Conservation (phyloP, 768 basidiomycete species). For the Hygrocybe coccinea region DNA sequence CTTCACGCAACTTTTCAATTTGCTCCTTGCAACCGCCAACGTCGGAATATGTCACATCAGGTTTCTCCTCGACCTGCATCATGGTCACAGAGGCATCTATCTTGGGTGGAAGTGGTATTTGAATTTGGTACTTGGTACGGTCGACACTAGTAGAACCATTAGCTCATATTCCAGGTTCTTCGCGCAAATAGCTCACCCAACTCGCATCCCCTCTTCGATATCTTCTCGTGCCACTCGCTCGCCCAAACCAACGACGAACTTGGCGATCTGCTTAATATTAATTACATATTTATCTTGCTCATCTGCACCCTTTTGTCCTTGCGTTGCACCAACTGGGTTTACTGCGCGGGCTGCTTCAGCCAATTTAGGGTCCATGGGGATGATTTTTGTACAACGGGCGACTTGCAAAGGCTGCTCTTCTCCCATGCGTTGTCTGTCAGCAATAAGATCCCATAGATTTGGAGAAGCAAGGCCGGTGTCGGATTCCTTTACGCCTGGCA, state of each 20-base stretch:
- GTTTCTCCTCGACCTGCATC: conserved; percentile 99
- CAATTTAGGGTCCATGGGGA: conserved; percentile 69
- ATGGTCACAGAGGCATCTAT: conserved; percentile 99
- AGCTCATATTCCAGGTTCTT: not conserved
- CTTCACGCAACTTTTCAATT: conserved; percentile 97
- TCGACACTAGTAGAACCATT: conserved; percentile 62
- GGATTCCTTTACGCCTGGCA: conserved; percentile 87
- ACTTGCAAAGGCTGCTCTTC: conserved; percentile 95
- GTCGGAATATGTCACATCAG: conserved; percentile 96
- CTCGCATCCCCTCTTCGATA: conserved; percentile 99
- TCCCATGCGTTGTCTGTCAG: conserved; percentile 85
- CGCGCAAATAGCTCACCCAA: conserved; percentile 63
- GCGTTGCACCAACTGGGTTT: conserved; percentile 69
- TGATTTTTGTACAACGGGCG: conserved; percentile 97
- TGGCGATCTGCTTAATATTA: conserved; percentile 99
- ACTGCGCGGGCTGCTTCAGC: conserved; percentile 76
- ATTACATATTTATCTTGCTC: conserved; percentile 99
- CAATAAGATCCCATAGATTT: conserved; percentile 94
- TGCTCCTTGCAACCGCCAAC: conserved; percentile 99
- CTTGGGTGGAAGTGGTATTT: conserved; percentile 96
- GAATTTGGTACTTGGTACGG: conserved; percentile 95
- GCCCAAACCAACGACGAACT: conserved; percentile 96
- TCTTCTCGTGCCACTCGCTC: conserved; percentile 97
- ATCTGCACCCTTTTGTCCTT: conserved; percentile 94
- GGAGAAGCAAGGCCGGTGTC: conserved; percentile 97